Evolutionary conservation across 306 rosid species (phyloP).

Genomic region (Casuarina glauca): DNA sequence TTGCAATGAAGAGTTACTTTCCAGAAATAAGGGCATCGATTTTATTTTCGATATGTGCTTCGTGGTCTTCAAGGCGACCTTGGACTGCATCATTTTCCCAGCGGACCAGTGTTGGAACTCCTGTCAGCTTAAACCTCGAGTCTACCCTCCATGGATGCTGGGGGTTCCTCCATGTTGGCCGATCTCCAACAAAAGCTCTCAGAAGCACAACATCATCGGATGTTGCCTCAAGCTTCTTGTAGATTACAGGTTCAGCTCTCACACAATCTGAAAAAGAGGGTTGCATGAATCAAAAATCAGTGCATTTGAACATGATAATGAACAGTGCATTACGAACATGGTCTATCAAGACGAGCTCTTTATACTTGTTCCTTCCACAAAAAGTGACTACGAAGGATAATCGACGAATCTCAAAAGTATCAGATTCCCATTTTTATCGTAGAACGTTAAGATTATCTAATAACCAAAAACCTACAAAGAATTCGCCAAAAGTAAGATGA

Average conservation of each 20-base stretch:
- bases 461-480: neutral
- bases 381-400: too few relatives aligned
- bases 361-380: too few relatives aligned
- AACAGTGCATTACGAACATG: neutral
- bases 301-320: too few relatives aligned
- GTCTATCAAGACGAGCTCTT: too few relatives aligned
- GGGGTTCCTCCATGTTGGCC: constrained; percentile 89
- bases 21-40: constrained; percentile 62
- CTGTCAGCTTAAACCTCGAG: constrained; percentile 69
- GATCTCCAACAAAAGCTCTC: constrained; percentile 82
- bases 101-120: constrained; percentile 73
- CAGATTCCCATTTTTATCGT: too few relatives aligned
- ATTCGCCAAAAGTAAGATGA: neutral
- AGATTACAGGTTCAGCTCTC: constrained; percentile 85
- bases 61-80: constrained; percentile 83
- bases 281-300: neutral
- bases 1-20: constrained; percentile 30
- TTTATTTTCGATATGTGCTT: constrained; percentile 75
- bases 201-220: constrained; percentile 59
- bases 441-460: too few relatives aligned
- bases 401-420: too few relatives aligned
- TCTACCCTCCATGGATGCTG: constrained; percentile 82
- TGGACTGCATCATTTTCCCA: constrained; percentile 67
- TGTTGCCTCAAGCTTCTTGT: constrained; percentile 67
- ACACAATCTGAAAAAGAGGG: constrained; percentile 62